phyloP scores from a whole-genome alignment of 1,284 basidiomycete species.

The Leccinum ponderosum region DNA sequence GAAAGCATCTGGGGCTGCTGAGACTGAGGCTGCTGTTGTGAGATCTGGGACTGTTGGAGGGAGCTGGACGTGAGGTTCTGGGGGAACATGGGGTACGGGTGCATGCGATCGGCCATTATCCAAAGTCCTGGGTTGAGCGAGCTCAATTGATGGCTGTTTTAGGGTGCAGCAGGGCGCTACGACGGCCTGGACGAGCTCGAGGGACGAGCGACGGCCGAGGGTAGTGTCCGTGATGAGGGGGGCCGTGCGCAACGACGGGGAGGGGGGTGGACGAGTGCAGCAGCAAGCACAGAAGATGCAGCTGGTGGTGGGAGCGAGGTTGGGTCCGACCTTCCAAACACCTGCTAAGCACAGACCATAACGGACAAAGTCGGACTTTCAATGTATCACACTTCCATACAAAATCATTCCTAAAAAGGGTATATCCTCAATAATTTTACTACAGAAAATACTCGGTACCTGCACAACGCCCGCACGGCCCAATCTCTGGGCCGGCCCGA shows the following conservation, averaged over 20 bases:
- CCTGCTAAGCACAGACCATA: conserved; percentile 41
- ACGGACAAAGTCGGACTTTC: conserved; percentile 36
- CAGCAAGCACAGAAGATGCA: conserved; percentile 35
- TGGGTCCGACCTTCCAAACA: conserved; percentile 41
- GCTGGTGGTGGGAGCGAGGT: conserved; percentile 42
- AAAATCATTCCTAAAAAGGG: conserved; percentile 13
- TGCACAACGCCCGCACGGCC: not conserved
- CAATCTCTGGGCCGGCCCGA: not conserved
- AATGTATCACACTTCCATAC: conserved; percentile 22
- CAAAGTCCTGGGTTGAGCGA: conserved; percentile 29
- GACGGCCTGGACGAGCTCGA: conserved; percentile 21
- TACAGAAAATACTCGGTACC: conserved; percentile 18
- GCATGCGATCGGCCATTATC: conserved; percentile 62
- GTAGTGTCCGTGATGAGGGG: conserved; percentile 6
- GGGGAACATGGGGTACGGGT: conserved; percentile 51
- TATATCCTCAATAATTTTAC: conserved; percentile 20
- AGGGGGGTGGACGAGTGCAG: conserved; percentile 12
- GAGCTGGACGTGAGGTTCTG: conserved; percentile 45
- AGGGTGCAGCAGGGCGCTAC: conserved; percentile 20
- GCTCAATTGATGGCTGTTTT: conserved; percentile 27
- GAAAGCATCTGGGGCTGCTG: conserved; percentile 40
- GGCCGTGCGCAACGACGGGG: conserved; percentile 26
- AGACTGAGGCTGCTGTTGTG: conserved; percentile 40
- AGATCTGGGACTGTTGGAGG: conserved; percentile 48
- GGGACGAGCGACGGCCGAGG: conserved; percentile 13